Conservation (phyloP, 1,284 basidiomycete species). For the Ganoderma meredithae region DNA sequence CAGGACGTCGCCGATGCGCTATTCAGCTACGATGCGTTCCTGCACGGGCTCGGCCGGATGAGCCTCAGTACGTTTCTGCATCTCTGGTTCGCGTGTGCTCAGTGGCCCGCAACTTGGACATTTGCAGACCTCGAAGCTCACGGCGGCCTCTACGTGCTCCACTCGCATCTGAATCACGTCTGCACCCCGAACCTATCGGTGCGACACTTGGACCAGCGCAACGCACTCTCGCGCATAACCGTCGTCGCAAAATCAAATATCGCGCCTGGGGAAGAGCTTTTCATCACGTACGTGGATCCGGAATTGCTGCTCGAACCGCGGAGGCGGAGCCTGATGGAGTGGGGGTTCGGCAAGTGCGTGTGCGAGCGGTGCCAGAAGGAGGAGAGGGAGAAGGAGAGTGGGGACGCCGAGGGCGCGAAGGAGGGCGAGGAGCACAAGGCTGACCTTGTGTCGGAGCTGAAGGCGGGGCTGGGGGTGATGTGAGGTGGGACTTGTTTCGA, state of each 20-base stretch:
- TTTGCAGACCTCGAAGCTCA: constrained; percentile 81
- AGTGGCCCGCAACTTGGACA: too few relatives aligned
- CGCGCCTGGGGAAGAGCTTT: constrained; percentile 74
- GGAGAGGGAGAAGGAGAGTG: constrained; percentile 50
- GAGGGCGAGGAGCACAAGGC: constrained; percentile 34
- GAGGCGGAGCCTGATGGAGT: constrained; percentile 66
- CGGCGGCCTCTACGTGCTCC: constrained; percentile 86
- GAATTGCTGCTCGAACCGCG: constrained; percentile 59
- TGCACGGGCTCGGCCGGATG: constrained; percentile 81
- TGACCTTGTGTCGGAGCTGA: constrained; percentile 48
- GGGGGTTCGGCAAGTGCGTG: constrained; percentile 77
- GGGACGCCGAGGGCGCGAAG: constrained; percentile 21
- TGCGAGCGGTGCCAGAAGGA: constrained; percentile 71
- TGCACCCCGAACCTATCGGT: constrained; percentile 83
- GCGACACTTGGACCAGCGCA: constrained; percentile 71
- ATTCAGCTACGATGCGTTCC: constrained; percentile 79
- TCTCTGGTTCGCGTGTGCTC: too few relatives aligned
- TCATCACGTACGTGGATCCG: constrained; percentile 84
- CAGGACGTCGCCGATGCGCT: constrained; percentile 62
- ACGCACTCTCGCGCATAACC: constrained; percentile 71
- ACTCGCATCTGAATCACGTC: constrained; percentile 88
- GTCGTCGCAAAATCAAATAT: constrained; percentile 75
- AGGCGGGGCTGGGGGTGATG: constrained; percentile 55
- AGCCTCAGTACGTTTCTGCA: constrained; percentile 76
- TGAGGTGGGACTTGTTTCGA: constrained; percentile 15